Evolutionary conservation across 75 land plant genomes (phyloP), one percentile per base, ranked within the genome.

Genomic region (Pinus taeda): DNA sequence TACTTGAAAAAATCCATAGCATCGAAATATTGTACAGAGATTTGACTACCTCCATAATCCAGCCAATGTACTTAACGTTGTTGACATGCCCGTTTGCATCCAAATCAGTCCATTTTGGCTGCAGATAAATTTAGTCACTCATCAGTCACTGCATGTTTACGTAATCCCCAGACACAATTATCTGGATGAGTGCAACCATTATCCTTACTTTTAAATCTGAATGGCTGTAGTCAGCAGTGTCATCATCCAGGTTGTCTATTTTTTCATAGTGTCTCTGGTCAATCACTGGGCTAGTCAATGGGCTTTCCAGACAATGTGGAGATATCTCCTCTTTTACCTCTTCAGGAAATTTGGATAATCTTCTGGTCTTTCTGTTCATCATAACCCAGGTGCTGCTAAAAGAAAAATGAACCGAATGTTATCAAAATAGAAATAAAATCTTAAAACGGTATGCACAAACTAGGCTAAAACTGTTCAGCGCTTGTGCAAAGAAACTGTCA

Each of bases 281-380:
- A 45, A 92, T 83, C 0, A 82, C 64, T n/a, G n/a, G n/a, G n/a
- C n/a, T n/a, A n/a, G n/a, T n/a, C n/a, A n/a, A n/a, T 5, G 36
- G 11, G 58, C 83, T 77, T 22, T 86, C 74, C 4, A 85, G 64
- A 74, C 71, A 89, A 61, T 79, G 88, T 3, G 91, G 88, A 21
- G 42, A 36, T 3, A 90, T 76, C 61, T 92, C 93, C 55, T 76
- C 78, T 58, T 79, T 76, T 5, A 92, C 94, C 61, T 86, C 90
- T 55, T 88, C 85, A 29, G 90, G 94, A 17, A 90, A 90, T 75
- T 90, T 92, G 2, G 85, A 84, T 18, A 90, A 66, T 76, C 82
- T 85, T 75, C 94, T 88, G 75, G 94, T 92, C 79, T 86, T 81
- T 79, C 72, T 82, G 80, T 90, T 90, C 90, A 92, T 92, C 75